Base-by-base conservation (phyloP, 2,329 filamentous ascomycete genomes). In the Fusarium sp. region DNA sequence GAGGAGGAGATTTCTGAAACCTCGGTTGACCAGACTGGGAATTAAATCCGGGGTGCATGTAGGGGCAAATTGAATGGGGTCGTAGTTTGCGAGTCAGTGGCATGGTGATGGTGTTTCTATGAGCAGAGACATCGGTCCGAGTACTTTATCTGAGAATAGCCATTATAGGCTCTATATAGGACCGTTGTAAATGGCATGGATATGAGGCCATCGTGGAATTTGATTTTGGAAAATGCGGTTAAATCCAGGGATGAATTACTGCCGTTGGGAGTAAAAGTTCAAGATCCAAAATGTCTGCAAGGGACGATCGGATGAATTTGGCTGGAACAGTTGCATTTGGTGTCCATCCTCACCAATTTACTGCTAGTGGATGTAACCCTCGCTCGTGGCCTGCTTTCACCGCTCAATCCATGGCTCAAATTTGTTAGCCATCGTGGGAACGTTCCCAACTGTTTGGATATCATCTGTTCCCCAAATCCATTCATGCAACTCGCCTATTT, bases 21-120 rank as follows among this genome's bases (percentile, higher is more conserved):
- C 62, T 65, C 61, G 62, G 62, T 39, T 52, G 63, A n/a, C 54
- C 49, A 11, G 17, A 54, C 42, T 65, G 37, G 62, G 55, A 55
- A 46, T 9, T 27, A 36, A 25, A 59, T 54, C 60, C 53, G 60
- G 53, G 61, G 53, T 59, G 35, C 58, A 63, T 61, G 40, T 45
- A 36, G 27, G 10, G 15, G 33, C n/a, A 21, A 20, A 1, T 36
- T 25, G 17, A 11, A 48, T 41, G 23, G 17, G 33, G 59, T 33
- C n/a, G 17, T 31, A 5, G 18, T 11, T 57, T 63, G 42, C 41
- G 56, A 61, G n/a, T 51, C 36, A 51, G 35, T 43, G 15, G 33
- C 6, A 15, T 13, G 10, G 36, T 31, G n/a, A 29, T 3, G n/a
- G 17, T 42, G 47, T 18, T 29, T 31, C 13, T 13, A 11, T 31